phyloP scores from a whole-genome alignment of 148 eudicot species.

The Dianthus caryophyllus region DNA sequence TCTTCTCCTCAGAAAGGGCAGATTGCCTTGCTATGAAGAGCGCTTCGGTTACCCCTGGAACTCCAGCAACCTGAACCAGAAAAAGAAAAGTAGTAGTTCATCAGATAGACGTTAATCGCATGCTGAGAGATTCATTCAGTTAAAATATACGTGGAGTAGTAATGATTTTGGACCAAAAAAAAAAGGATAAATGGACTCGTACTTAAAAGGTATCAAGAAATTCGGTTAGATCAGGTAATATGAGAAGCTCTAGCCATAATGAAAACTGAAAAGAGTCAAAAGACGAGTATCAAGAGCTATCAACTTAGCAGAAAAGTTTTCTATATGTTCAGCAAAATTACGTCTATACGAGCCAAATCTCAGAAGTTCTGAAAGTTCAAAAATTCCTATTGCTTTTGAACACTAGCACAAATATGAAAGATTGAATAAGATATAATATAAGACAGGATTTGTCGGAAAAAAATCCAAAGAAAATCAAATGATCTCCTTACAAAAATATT shows the following conservation, averaged over 20 bases:
- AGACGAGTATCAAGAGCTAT: not conserved
- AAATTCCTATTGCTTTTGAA: not conserved
- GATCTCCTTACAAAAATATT: not conserved
- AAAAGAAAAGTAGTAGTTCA: no score
- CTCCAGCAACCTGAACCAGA: constrained; percentile 74
- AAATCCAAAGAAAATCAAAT: not conserved
- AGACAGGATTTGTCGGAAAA: no score
- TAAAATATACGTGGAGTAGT: not conserved
- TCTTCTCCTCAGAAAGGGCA: constrained; percentile 74
- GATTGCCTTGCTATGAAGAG: constrained; percentile 77
- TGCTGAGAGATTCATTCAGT: not conserved
- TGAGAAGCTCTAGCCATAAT: not conserved
- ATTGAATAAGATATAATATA: not conserved
- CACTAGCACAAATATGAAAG: not conserved
- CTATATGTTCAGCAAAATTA: not conserved
- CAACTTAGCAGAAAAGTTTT: not conserved
- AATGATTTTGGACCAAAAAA: no score
- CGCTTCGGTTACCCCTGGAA: constrained; percentile 95
- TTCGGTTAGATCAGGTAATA: not conserved
- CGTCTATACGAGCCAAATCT: not conserved
- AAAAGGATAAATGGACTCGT: not conserved
- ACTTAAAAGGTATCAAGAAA: not conserved
- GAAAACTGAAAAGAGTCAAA: no score
- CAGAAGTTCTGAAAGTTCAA: not conserved
- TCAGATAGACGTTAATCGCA: not conserved